Evolutionary conservation across 2,329 filamentous ascomycete genomes (phyloP).

Genomic region (Arthrinium puccinioides): DNA sequence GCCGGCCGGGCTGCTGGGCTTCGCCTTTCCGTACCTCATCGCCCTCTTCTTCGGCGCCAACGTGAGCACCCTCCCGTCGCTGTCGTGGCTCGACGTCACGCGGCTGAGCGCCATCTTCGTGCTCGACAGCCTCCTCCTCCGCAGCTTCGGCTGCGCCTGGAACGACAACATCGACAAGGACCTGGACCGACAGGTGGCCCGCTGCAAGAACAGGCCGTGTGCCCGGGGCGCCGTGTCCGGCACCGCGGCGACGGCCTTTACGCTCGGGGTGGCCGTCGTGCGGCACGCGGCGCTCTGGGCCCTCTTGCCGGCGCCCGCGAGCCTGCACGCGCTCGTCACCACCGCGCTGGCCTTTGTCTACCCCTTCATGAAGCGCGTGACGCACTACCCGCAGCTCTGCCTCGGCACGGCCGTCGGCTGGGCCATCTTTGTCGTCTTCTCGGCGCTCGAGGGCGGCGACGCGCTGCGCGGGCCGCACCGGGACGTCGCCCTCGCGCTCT

Average conservation of each 20-base stretch:
- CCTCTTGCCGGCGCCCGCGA: constrained; percentile 24
- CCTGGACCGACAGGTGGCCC: constrained; percentile 42
- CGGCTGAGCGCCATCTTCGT: constrained; percentile 29
- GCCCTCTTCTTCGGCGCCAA: constrained; percentile 38
- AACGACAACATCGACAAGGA: constrained; percentile 49
- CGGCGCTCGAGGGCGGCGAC: constrained; percentile 35
- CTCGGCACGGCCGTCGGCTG: constrained; percentile 42
- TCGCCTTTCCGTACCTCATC: constrained; percentile 40
- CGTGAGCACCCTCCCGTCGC: constrained; percentile 11
- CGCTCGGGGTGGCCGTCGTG: constrained; percentile 20
- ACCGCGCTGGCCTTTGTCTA: constrained; percentile 33
- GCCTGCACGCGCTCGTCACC: constrained; percentile 23
- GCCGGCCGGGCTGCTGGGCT: constrained; percentile 41
- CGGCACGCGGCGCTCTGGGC: constrained; percentile 30
- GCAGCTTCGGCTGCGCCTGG: constrained; percentile 44
- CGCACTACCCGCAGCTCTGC: constrained; percentile 43
- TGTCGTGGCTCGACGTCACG: not conserved
- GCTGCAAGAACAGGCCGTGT: constrained; percentile 42
- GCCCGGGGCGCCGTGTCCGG: constrained; percentile 37
- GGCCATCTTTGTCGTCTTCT: constrained; percentile 40
- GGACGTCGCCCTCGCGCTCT: constrained; percentile 10
- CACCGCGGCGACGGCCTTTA: constrained; percentile 27
- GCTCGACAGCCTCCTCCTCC: constrained; percentile 36
- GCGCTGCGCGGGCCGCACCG: constrained; percentile 27
- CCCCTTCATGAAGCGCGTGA: constrained; percentile 43